Evolutionary conservation across 2,329 filamentous ascomycete species (phyloP), one percentile per base, ranked within the genome.

Genomic region (Colletotrichum nymphaeae): DNA sequence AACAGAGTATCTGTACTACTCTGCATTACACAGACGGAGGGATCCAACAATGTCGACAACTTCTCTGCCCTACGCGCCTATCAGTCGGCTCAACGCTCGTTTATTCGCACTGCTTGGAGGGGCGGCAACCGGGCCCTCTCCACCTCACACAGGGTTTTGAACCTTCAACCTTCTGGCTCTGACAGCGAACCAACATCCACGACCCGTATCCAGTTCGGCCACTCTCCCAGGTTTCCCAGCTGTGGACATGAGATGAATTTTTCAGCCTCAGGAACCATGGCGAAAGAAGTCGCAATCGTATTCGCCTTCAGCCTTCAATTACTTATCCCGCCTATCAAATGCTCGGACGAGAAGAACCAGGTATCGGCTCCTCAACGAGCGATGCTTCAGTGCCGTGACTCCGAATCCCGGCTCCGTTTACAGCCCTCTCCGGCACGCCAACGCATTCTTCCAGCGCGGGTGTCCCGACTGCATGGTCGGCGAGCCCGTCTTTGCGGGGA

Each of bases 391-490:
- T 56, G 67, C 49, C n/a, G 60, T 24, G 35, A 35, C 42, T 19
- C 35, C 67, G 67, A 32, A n/a, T 42, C 55, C 60, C 70, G 67
- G 67, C 59, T 56, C 70, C 67, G 60, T 70, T 12, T 52, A 19
- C 30, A 62, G 32, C 60, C 22, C 12, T 46, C n/a, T 60, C 22
- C 62, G 62, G 55, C 24, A 24, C 59, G 16, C 22, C n/a, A 28
- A 28, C 42, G n/a, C 12, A 53, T 22, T 32, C 28, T 53, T 30
- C 37, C 37, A 37, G 49, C 9, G 59, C 66, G 59, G 70, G 46
- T 65, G 55, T 22, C 22, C 59, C 53, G 60, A 73, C 53, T 53
- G 3, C 26, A n/a, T 49, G 12, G 26, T 62, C 66, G 67, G 70
- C 66, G 55, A 69, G 32, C 30, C 70, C 70, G 66, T 59, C 30